Conservation (phyloP, 192 early-diverging fungal species). For the Entomortierella beljakovae region DNA sequence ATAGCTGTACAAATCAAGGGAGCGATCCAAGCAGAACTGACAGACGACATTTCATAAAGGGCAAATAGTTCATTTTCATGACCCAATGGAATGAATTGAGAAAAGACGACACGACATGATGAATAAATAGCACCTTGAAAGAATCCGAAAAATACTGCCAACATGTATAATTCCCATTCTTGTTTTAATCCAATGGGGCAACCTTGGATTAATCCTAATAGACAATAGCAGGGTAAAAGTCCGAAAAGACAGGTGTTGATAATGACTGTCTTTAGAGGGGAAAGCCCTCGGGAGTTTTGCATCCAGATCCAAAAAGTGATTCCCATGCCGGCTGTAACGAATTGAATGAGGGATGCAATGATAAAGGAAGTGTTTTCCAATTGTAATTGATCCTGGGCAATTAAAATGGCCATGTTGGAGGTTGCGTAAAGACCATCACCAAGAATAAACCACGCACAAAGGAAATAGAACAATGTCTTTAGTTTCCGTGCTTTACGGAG, state of each 20-base stretch:
- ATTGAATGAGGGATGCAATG: conserved; percentile 65
- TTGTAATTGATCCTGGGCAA: conserved; percentile 63
- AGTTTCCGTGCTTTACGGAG: conserved; percentile 61
- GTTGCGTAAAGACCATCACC: conserved; percentile 72
- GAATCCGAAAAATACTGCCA: conserved; percentile 64
- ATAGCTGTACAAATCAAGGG: conserved; percentile 70
- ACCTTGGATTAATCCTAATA: conserved; percentile 64
- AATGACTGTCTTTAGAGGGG: conserved; percentile 66
- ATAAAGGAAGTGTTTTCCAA: conserved; percentile 57
- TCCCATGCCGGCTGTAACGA: conserved; percentile 60
- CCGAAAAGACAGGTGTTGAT: conserved; percentile 61
- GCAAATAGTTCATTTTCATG: conserved; percentile 75
- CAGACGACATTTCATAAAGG: conserved; percentile 64
- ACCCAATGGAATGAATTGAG: conserved; percentile 70
- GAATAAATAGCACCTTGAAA: conserved; percentile 62
- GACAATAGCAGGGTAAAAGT: conserved; percentile 68
- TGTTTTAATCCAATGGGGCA: conserved; percentile 55
- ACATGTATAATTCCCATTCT: conserved; percentile 63
- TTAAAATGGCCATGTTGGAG: conserved; percentile 66
- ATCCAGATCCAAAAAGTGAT: conserved; percentile 69
- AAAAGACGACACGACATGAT: conserved; percentile 64
- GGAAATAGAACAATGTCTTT: conserved; percentile 66
- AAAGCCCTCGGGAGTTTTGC: conserved; percentile 58
- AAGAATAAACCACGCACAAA: conserved; percentile 77
- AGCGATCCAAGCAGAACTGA: conserved; percentile 66